These are phyloP conservation scores for Candida caryicola DNA, from an alignment of 805 yeast genomes.

Conservation along the genomic window DNA sequence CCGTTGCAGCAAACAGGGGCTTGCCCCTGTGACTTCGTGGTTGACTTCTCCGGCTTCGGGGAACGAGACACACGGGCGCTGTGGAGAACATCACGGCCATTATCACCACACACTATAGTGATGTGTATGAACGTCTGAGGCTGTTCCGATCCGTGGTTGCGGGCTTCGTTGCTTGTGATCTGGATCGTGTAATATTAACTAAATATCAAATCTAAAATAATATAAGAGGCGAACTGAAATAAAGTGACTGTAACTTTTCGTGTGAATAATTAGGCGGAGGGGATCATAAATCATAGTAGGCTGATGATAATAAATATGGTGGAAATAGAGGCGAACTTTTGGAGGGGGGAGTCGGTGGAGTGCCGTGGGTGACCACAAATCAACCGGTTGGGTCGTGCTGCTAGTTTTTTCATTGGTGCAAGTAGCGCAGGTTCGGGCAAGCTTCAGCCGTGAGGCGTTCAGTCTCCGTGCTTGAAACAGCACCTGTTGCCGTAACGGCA, in stretches of 20 bases:
- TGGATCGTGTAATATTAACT: background rate
- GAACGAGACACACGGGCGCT: constrained; percentile 38
- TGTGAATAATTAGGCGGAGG: background rate
- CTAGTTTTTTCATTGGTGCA: background rate
- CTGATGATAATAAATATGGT: background rate
- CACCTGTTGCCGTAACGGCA: constrained; percentile 91
- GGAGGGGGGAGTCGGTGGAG: background rate
- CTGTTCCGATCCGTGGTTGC: constrained; percentile 18
- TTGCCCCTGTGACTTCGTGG: constrained; percentile 14
- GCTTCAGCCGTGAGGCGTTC: background rate
- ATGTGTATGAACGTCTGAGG: constrained; percentile 37
- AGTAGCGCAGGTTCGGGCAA: no score
- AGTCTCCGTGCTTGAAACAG: constrained; percentile 76
- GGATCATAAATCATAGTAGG: background rate
- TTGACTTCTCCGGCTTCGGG: constrained; percentile 11
- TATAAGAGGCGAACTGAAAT: background rate
- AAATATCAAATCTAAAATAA: background rate
- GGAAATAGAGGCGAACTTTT: no score
- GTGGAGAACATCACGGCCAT: constrained; percentile 52
- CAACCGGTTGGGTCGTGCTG: background rate
- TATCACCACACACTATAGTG: constrained; percentile 48
- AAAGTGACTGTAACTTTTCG: background rate
- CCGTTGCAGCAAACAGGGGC: constrained; percentile 36
- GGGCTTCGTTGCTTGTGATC: no score
- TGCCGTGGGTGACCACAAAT: background rate